Percentiles rank a stretch among this genome's conserved stretches.
Conservation (phyloP, 129 eudicot species). For the Lonicera japonica region DNA sequence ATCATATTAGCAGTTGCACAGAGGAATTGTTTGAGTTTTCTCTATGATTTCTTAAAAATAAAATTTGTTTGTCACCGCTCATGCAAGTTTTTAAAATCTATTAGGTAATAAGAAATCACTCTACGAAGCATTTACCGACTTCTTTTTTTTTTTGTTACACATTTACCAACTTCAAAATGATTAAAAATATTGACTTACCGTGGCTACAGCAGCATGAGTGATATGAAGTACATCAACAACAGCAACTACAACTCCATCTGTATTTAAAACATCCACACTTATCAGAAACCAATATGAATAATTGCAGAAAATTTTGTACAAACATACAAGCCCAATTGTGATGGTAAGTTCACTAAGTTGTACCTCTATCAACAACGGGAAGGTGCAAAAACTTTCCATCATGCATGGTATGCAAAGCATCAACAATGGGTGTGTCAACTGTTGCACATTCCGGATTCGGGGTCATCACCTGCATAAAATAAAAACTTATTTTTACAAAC, state of each 20-base stretch:
- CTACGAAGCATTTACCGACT: no score
- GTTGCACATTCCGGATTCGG: slow-evolving; percentile 98
- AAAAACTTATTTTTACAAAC: neutral
- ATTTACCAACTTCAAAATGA: no score
- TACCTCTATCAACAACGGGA: slow-evolving; percentile 90
- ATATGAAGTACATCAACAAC: slow-evolving; percentile 91
- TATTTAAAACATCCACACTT: slow-evolving; percentile 21
- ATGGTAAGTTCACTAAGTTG: neutral
- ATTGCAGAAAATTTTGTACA: neutral
- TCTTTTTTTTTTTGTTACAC: no score
- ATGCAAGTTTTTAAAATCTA: no score
- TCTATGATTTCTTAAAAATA: no score
- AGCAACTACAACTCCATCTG: slow-evolving; percentile 85
- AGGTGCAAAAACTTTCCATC: slow-evolving; percentile 94
- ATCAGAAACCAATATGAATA: slow-evolving; percentile 1
- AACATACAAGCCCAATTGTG: neutral
- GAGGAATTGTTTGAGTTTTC: no score
- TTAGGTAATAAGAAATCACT: no score
- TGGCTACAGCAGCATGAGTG: slow-evolving; percentile 91
- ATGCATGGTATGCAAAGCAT: slow-evolving; percentile 98
- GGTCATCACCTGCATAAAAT: slow-evolving; percentile 75
- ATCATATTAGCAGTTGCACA: no score
- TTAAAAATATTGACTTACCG: slow-evolving; percentile 51
- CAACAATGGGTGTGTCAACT: slow-evolving; percentile 88
- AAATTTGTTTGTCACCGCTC: no score